Percentiles rank a stretch among this genome's conserved stretches.
Evolutionary conservation across 2,329 filamentous ascomycete species (phyloP).

Genomic region (Orbilia blumenaviensis): DNA sequence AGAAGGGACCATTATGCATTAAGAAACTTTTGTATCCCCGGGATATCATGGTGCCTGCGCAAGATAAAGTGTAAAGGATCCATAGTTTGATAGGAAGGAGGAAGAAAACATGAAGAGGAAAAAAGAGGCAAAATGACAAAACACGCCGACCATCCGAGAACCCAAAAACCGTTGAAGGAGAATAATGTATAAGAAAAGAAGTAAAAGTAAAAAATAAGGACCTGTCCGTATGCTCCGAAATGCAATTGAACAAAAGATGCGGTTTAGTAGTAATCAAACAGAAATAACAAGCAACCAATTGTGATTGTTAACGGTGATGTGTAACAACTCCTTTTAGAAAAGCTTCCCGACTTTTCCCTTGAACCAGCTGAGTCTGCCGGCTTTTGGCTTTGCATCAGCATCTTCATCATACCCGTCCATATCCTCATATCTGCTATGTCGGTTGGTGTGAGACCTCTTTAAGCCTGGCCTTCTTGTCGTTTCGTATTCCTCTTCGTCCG

Average conservation of each 20-base stretch:
- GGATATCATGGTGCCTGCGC: slow-evolving; percentile 29
- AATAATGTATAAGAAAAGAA: slow-evolving; percentile 8
- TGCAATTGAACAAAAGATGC: slow-evolving; percentile 17
- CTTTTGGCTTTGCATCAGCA: slow-evolving; percentile 34
- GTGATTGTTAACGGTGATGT: neutral
- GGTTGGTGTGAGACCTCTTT: slow-evolving; percentile 37
- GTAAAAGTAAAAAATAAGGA: neutral
- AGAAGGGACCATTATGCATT: slow-evolving; percentile 23
- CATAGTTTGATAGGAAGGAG: neutral
- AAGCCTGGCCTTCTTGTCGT: slow-evolving; percentile 27
- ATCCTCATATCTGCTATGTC: slow-evolving; percentile 32
- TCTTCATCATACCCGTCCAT: slow-evolving; percentile 43
- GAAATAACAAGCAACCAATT: neutral
- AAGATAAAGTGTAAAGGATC: neutral
- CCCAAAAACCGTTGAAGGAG: slow-evolving; percentile 8
- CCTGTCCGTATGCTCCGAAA: slow-evolving; percentile 11
- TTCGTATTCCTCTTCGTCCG: slow-evolving; percentile 45
- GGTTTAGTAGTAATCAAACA: too few relatives aligned
- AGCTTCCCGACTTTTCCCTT: slow-evolving; percentile 49
- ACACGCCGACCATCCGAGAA: slow-evolving; percentile 24
- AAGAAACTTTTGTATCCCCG: slow-evolving; percentile 42
- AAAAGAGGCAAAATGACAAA: neutral
- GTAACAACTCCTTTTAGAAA: slow-evolving; percentile 28
- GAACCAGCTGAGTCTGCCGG: slow-evolving; percentile 45
- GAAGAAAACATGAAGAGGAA: neutral